Evolutionary conservation across 2,329 filamentous ascomycete species (phyloP).

Genomic region (Cadophora luteo-olivacea): DNA sequence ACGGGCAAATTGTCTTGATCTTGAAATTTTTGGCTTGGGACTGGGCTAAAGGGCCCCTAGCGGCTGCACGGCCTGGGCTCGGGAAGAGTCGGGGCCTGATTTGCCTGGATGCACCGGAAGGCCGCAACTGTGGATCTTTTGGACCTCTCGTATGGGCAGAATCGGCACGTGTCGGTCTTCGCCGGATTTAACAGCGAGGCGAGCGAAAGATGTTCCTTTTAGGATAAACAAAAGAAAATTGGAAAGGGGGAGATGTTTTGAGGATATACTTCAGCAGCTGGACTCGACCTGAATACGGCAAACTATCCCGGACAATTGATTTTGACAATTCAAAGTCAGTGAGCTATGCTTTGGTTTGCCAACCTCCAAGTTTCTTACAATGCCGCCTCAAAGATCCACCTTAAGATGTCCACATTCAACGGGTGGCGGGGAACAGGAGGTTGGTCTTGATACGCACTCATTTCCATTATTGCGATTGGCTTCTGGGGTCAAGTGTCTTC

Average conservation of each 20-base stretch:
- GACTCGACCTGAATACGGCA: no score
- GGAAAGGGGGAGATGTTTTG: neutral
- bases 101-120: conserved; percentile 2
- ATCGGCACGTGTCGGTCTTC: conserved; percentile 14
- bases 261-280: neutral
- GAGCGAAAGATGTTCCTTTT: conserved; percentile 8
- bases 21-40: conserved; percentile 18
- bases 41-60: neutral
- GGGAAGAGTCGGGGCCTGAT: conserved; percentile 5
- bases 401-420: neutral
- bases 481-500: no score
- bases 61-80: conserved; percentile 13
- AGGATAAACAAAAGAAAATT: neutral
- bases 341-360: no score
- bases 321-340: no score
- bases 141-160: conserved; percentile 9
- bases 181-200: conserved; percentile 7
- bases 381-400: no score
- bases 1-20: conserved; percentile 7
- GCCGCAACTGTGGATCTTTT: neutral
- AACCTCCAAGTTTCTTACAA: no score
- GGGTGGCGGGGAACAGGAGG: no score
- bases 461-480: no score
- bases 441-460: no score
- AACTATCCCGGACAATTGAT: no score